phyloP scores from a whole-genome alignment of 2,329 filamentous ascomycete genomes.

The Exophiala bonariae region DNA sequence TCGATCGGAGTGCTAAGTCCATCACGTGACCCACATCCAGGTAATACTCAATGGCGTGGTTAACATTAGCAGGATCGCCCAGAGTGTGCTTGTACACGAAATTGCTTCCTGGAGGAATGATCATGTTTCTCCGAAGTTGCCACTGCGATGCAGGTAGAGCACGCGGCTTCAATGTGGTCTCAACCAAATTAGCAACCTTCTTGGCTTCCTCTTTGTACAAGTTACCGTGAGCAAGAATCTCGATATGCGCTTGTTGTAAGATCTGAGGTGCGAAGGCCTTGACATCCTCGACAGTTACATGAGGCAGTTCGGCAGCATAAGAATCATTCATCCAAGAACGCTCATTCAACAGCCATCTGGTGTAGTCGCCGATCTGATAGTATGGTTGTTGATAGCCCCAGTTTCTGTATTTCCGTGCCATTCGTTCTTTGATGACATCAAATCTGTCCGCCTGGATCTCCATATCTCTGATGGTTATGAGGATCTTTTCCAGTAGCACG shows the following conservation, averaged over 20 bases:
- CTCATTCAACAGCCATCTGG: slow-evolving; percentile 75
- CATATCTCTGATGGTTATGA: slow-evolving; percentile 79
- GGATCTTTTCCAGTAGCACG: slow-evolving; percentile 85
- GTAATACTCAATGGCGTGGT: slow-evolving; percentile 80
- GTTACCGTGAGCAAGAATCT: slow-evolving; percentile 87
- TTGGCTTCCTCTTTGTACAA: slow-evolving; percentile 91
- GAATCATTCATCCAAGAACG: slow-evolving; percentile 78
- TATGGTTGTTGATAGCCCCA: slow-evolving; percentile 87
- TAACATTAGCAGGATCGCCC: slow-evolving; percentile 85
- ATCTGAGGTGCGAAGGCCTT: slow-evolving; percentile 76
- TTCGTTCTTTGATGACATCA: slow-evolving; percentile 83
- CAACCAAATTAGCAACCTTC: slow-evolving; percentile 78
- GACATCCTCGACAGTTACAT: slow-evolving; percentile 72
- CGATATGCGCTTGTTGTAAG: slow-evolving; percentile 80
- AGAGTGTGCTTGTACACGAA: slow-evolving; percentile 78
- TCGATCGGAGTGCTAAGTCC: slow-evolving; percentile 71
- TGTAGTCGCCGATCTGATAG: slow-evolving; percentile 81
- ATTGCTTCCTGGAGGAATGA: slow-evolving; percentile 78
- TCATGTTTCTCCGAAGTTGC: slow-evolving; percentile 72
- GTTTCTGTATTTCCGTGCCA: slow-evolving; percentile 76
- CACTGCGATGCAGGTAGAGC: slow-evolving; percentile 75
- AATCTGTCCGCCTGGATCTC: slow-evolving; percentile 86
- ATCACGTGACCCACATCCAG: slow-evolving; percentile 69
- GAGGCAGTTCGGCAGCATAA: slow-evolving; percentile 71
- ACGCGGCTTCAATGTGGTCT: slow-evolving; percentile 73